Evolutionary conservation across 768 basidiomycete genomes (phyloP), one percentile per base, ranked within the genome.

Genomic region (Epithele typhae): DNA sequence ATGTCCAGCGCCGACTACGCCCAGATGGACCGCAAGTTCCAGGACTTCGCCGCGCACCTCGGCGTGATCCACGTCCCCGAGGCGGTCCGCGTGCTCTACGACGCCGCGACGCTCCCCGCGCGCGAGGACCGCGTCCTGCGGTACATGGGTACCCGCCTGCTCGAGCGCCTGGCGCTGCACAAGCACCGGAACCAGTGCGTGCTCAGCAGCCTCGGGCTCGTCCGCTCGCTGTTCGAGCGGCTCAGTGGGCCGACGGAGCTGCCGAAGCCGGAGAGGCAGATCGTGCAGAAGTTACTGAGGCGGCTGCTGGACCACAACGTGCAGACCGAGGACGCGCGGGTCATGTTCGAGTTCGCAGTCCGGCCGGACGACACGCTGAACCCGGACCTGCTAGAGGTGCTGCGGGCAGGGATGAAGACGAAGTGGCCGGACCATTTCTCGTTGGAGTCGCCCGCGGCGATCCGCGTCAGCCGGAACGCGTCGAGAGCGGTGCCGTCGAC

Each of bases 361-460:
- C 72, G 62, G 33, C 68, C 64, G 2, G 72, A 77, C 43, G 73
- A 74, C 12, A 69, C 66, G 0, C 60, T 89, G 21, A 79, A 89
- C 51, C 59, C 66, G 5, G 85, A 87, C 38, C 72, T 87, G 27
- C 61, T 91, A 37, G 87, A 88, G 36, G 64, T 89, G 22, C 72
- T 92, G 43, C 77, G 84, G 6, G 73, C 76, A 37, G 81, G 79
- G 3, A 82, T 87, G 73, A 84, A 79, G 61, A 80, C 81, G 32
- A 75, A 80, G 25, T 92, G 89, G 90, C 79, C 85, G 0, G 77
- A 81, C 46, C 89, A 92, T 59, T 76, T 92, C 49, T 85, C 80
- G 3, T 66, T 91, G 55, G 80, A 81, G 59, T 73, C 74, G 2
- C 61, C 68, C 5, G 76, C 84, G 3, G 66, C 76, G 8, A 53